Evolutionary conservation across 257 asterid species (phyloP), one percentile per base, ranked within the genome.

Genomic region (Solanum etuberosum): DNA sequence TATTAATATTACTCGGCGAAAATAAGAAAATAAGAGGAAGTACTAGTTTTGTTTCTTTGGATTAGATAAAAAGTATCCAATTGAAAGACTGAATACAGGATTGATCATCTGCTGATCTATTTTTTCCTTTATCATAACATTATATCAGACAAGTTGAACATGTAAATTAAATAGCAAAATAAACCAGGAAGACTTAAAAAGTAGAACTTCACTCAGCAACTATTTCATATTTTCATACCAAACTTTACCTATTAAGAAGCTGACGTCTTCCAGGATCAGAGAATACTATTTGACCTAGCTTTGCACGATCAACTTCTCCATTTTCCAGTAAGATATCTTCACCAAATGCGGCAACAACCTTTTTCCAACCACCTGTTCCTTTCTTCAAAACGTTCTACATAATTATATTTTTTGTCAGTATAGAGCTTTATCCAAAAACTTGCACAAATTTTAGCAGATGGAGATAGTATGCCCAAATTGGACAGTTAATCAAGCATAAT

Each of bases 311-410:
- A 61, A 97, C 96, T 90, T 94, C 99, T 83, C 98, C 98, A 72
- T 89, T 86, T 29, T 92, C 90, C 76, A 89, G 93, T 91, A 97
- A 91, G 83, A 96, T 94, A 23, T 96, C 98, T 43, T 90, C 92
- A 46, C 99, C 98, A 81, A 97, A 96, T 37, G 98, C 92, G 8
- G 92, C 95, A 86, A 95, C 98, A 31, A 93, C 98, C 89, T 93
- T 94, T 86, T 90, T 97, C 98, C 99, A 96, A 5, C 99, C 99
- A 87, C 97, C 96, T 3, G 94, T 93, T 72, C 96, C 99, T 87
- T 95, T 96, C 90, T 92, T 96, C 94, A 97, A 88, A 59, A 92
- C 98, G 85, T 92, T 90, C 98, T 96, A 88, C 88, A 88, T 84
- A 61, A 70, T 90, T 85, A 23, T 25, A 13, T 25, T 14, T 29